phyloP scores from a whole-genome alignment of 257 asterid species.

The Gynochthodes officinalis region DNA sequence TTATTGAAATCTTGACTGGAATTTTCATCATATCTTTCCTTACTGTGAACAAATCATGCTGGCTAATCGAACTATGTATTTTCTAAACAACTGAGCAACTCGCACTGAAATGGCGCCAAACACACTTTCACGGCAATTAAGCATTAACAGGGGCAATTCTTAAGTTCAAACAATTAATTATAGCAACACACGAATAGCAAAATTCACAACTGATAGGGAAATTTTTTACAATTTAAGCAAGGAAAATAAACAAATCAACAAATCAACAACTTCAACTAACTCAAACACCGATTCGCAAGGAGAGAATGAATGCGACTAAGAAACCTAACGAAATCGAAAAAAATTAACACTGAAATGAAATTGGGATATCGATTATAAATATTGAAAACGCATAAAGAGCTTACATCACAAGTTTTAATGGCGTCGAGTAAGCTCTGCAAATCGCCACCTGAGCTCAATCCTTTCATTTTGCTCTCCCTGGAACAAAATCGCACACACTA shows the following conservation, averaged over 20 bases:
- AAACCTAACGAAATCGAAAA: not conserved
- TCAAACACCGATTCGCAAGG: not conserved
- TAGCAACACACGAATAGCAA: not conserved
- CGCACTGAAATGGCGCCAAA: not conserved
- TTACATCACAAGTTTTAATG: slow-evolving; percentile 68
- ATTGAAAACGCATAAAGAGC: slow-evolving; percentile 20
- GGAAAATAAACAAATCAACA: not conserved
- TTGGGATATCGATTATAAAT: not conserved
- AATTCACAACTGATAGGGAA: not conserved
- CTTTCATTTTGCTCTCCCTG: slow-evolving; percentile 39
- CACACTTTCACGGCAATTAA: not conserved
- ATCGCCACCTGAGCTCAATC: slow-evolving; percentile 36
- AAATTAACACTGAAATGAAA: not conserved
- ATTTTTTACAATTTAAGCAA: not conserved
- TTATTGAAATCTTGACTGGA: not conserved
- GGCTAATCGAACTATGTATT: not conserved
- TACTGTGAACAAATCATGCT: not conserved
- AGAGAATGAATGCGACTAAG: slow-evolving; percentile 6
- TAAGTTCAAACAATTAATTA: not conserved
- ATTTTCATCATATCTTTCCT: no score
- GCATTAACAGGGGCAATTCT: not conserved
- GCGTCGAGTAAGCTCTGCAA: slow-evolving; percentile 52
- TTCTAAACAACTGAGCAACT: not conserved
- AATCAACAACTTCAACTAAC: not conserved
- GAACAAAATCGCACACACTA: slow-evolving; percentile 13